Evolutionary conservation across 208 protist genomes (phyloP), one percentile per base, ranked within the genome.

Genomic region (Wallacemonas collosoma): DNA sequence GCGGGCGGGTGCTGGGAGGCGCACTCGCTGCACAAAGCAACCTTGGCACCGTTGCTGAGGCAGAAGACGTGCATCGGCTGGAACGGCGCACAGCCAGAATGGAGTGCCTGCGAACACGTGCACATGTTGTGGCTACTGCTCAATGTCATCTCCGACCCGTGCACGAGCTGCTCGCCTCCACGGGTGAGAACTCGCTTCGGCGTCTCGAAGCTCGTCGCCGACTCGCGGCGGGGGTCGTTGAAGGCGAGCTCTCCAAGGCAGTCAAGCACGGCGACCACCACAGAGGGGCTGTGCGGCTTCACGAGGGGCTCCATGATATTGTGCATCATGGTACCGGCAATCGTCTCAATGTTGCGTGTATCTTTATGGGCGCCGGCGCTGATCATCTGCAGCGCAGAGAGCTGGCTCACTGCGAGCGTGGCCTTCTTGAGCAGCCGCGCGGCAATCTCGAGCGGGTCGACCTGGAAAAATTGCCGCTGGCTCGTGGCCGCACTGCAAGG

Each of bases 371-470:
- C 76, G 51, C 81, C 75, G 63, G 73, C 60, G 38, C 67, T 47
- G 53, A 86, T 76, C 26, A 90, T 56, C 45, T 68, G 77, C 72
- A 82, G 87, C 17, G 82, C 79, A 2, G 84, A 73, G 5, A 89
- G 48, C 69, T 92, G 86, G 65, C 85, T 84, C 66, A 89, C 87
- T 1, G 83, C 81, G 38, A 83, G 73, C n/a, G 70, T 78, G 2
- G 80, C 48, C 43, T 71, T 69, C 5, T 73, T 63, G 35, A 75
- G 74, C 47, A 94, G 69, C 15, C 82, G 81, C 53, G 81, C 76
- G 7, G 84, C 70, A 3, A 92, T 75, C 69, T 94, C 89, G 3
- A 94, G 63, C n/a, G 88, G 82, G 70, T 94, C 89, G 48, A 92
- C 43, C 51, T 89, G 61, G 38, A 91, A 80, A 40, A 92, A 79